phyloP scores from a whole-genome alignment of 2,329 filamentous ascomycete genomes.

The Alternaria viburni region DNA sequence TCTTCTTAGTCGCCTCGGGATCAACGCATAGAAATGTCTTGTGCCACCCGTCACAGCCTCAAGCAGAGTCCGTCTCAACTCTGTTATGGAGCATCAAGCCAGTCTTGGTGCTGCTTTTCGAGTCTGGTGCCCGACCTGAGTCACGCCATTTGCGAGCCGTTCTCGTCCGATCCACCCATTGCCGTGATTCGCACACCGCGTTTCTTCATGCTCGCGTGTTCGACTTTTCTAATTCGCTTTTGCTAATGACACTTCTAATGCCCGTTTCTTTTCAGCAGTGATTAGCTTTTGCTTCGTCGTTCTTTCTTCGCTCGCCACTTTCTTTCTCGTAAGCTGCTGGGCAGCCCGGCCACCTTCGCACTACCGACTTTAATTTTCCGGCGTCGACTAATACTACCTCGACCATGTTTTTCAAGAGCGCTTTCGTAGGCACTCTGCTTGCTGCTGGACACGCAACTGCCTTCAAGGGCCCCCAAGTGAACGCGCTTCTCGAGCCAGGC shows the following conservation, averaged over 20 bases:
- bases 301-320: conserved; percentile 38
- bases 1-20: conserved; percentile 21
- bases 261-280: conserved; percentile 35
- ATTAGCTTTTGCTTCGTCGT: conserved; percentile 31
- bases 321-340: conserved; percentile 46
- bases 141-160: conserved; percentile 42
- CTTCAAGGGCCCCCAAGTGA: conserved; percentile 30
- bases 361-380: conserved; percentile 44
- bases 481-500: conserved; percentile 36
- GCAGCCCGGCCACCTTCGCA: conserved; percentile 37
- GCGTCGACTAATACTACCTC: conserved; percentile 37
- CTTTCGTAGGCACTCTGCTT: conserved; percentile 40
- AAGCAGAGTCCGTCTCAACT: conserved; percentile 43
- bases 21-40: conserved; percentile 35
- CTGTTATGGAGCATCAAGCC: conserved; percentile 29
- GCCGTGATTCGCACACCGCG: conserved; percentile 23
- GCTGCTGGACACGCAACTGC: conserved; percentile 42
- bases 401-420: conserved; percentile 42
- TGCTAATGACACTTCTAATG: conserved; percentile 39
- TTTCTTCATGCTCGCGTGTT: conserved; percentile 17
- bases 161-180: conserved; percentile 22
- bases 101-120: conserved; percentile 37
- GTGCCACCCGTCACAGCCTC: conserved; percentile 43
- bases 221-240: conserved; percentile 34
- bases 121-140: conserved; percentile 29